Evolutionary conservation across 2,329 filamentous ascomycete genomes (phyloP).

Genomic region (Diaporthe humulicola): DNA sequence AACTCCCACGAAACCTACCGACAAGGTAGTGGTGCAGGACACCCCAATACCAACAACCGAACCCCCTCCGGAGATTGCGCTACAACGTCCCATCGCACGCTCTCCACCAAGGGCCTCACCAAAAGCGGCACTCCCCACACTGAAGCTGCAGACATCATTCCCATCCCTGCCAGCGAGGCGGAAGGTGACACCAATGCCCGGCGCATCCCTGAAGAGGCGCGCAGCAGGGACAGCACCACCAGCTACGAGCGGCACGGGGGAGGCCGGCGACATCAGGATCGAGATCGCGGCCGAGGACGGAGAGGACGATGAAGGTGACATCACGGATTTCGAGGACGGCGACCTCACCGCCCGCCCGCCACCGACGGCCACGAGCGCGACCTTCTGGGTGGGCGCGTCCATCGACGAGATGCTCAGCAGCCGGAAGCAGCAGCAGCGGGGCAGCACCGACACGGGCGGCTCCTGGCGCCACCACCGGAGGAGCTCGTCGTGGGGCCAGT

Average conservation of each 20-base stretch:
- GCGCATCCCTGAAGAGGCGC: constrained; percentile 7
- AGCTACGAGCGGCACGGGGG: constrained; percentile 21
- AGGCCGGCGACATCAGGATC: constrained; percentile 40
- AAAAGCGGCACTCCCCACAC: constrained; percentile 34
- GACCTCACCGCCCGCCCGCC: constrained; percentile 52
- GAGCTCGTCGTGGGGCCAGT: constrained; percentile 26
- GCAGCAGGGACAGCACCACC: background rate
- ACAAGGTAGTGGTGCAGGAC: background rate
- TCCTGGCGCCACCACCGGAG: constrained; percentile 31
- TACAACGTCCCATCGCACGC: background rate
- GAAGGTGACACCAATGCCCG: constrained; percentile 34
- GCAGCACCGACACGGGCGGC: background rate
- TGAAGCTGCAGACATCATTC: constrained; percentile 49
- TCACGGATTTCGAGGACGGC: constrained; percentile 49
- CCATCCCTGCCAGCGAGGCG: constrained; percentile 26
- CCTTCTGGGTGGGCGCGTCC: constrained; percentile 46
- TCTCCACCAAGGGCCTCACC: constrained; percentile 14
- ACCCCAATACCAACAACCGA: background rate
- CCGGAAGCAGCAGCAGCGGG: constrained; percentile 39
- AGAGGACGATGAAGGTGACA: constrained; percentile 46
- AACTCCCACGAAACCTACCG: background rate
- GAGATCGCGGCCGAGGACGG: constrained; percentile 44
- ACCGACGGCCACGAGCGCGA: constrained; percentile 48
- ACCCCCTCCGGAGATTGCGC: background rate
- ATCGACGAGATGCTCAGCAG: constrained; percentile 60